Conservation (phyloP, 1,284 basidiomycete genomes). For the Marasmius tenuissimus region DNA sequence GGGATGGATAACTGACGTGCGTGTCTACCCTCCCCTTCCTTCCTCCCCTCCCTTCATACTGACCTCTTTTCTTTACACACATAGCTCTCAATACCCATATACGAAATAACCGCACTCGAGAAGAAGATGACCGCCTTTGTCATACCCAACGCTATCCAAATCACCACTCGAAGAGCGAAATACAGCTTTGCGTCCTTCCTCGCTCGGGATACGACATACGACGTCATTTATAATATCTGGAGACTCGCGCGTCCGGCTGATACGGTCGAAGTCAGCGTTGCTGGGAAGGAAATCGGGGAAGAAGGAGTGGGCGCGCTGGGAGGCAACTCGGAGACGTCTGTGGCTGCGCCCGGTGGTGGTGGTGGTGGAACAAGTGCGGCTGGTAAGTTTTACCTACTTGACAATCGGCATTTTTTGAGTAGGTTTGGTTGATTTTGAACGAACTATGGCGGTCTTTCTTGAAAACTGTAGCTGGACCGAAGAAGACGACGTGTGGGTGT, state of each 20-base stretch:
- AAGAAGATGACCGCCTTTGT: slow-evolving; percentile 99
- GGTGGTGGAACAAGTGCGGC: neutral
- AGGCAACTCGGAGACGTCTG: neutral
- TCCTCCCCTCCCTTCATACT: slow-evolving; percentile 1
- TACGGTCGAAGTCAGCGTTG: slow-evolving; percentile 19
- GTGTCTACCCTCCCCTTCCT: slow-evolving; percentile 23
- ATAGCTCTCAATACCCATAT: slow-evolving; percentile 89
- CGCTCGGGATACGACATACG: slow-evolving; percentile 93
- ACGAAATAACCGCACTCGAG: slow-evolving; percentile 88
- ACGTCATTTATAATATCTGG: slow-evolving; percentile 98
- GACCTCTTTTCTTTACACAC: neutral
- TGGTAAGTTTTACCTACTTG: neutral
- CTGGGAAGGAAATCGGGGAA: neutral
- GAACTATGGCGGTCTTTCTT: too few species aligned
- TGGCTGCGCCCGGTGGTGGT: too few species aligned
- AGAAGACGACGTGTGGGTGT: slow-evolving; percentile 78
- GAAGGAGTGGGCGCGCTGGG: slow-evolving; percentile 9
- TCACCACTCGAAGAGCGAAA: slow-evolving; percentile 80
- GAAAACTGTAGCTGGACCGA: slow-evolving; percentile 12
- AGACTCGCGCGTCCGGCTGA: slow-evolving; percentile 84
- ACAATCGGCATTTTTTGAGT: neutral
- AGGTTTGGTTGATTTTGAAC: too few species aligned
- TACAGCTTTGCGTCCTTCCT: slow-evolving; percentile 97
- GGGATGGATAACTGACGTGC: slow-evolving; percentile 96
- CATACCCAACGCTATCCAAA: slow-evolving; percentile 96